These are phyloP conservation scores for Berkeleyomyces basicola DNA, from an alignment of 2,329 filamentous ascomycete species.

Conservation along the genomic window DNA sequence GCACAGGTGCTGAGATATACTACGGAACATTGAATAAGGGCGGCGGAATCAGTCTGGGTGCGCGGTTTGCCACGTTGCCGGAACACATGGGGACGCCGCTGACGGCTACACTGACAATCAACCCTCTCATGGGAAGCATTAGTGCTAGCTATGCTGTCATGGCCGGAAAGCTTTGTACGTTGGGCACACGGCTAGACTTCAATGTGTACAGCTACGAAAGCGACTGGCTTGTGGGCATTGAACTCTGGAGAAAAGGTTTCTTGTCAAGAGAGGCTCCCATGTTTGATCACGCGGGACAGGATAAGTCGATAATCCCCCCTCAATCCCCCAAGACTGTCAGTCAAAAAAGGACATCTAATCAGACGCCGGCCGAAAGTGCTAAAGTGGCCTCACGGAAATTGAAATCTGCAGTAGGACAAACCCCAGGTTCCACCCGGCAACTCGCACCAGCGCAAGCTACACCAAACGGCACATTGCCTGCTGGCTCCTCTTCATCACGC, in stretches of 20 bases:
- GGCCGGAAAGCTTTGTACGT: slow-evolving; percentile 63
- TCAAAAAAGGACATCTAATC: background rate
- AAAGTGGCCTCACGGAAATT: background rate
- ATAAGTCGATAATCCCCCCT: background rate
- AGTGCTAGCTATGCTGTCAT: slow-evolving; percentile 84
- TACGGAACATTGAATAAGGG: slow-evolving; percentile 92
- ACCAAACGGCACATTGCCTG: background rate
- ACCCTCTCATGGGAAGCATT: slow-evolving; percentile 86
- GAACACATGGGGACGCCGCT: slow-evolving; percentile 72
- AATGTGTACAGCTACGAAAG: slow-evolving; percentile 98
- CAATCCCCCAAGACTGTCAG: background rate
- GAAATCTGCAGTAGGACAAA: background rate
- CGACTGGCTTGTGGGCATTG: slow-evolving; percentile 77
- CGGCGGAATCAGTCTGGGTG: slow-evolving; percentile 73
- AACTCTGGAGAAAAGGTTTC: slow-evolving; percentile 63
- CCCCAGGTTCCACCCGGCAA: background rate
- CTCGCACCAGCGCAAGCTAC: background rate
- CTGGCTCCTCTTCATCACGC: background rate
- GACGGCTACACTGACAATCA: slow-evolving; percentile 82
- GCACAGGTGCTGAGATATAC: slow-evolving; percentile 82
- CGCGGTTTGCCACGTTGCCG: slow-evolving; percentile 77
- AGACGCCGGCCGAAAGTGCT: background rate
- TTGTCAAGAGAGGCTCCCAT: slow-evolving; percentile 24
- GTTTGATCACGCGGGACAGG: slow-evolving; percentile 12
- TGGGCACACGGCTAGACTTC: slow-evolving; percentile 88